Conservation (phyloP, 202 grass and related monocot genomes). For the Dendrocalamus latiflorus region DNA sequence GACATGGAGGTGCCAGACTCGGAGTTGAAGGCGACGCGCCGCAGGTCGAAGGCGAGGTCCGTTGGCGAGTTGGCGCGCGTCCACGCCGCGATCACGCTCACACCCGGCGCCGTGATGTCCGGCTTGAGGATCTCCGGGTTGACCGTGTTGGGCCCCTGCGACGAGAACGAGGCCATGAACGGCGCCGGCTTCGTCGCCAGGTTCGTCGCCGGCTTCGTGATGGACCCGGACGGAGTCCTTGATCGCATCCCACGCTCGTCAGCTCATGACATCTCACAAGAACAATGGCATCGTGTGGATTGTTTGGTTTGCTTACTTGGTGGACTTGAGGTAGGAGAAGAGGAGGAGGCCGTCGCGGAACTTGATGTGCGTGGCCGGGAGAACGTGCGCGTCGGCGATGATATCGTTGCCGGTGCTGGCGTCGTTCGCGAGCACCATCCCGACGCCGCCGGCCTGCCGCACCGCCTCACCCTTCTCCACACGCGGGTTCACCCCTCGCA, state of each 20-base stretch:
- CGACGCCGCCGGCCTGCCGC: constrained; percentile 49
- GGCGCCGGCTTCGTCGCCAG: constrained; percentile 59
- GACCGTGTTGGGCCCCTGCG: constrained; percentile 51
- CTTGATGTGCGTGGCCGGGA: constrained; percentile 53
- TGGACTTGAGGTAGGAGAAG: constrained; percentile 44
- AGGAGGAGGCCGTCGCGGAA: constrained; percentile 36
- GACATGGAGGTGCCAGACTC: constrained; percentile 91
- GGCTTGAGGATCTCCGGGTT: constrained; percentile 67
- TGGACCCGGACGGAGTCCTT: constrained; percentile 36
- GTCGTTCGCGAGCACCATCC: constrained; percentile 66
- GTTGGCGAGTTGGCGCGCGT: constrained; percentile 36
- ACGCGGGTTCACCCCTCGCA: constrained; percentile 34
- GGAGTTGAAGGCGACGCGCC: constrained; percentile 69
- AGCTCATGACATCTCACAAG: background rate
- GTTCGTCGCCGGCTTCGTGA: constrained; percentile 46
- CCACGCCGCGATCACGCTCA: constrained; percentile 61
- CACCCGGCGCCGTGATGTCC: constrained; percentile 59
- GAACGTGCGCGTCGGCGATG: constrained; percentile 61
- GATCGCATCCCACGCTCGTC: background rate
- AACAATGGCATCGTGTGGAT: background rate
- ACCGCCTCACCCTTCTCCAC: constrained; percentile 57
- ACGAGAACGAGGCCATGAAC: constrained; percentile 76
- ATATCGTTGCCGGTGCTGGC: constrained; percentile 43
- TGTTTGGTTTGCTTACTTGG: constrained; percentile 30
- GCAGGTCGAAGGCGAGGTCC: constrained; percentile 28